phyloP scores from a whole-genome alignment of 768 basidiomycete genomes.

The Artomyces pyxidatus region DNA sequence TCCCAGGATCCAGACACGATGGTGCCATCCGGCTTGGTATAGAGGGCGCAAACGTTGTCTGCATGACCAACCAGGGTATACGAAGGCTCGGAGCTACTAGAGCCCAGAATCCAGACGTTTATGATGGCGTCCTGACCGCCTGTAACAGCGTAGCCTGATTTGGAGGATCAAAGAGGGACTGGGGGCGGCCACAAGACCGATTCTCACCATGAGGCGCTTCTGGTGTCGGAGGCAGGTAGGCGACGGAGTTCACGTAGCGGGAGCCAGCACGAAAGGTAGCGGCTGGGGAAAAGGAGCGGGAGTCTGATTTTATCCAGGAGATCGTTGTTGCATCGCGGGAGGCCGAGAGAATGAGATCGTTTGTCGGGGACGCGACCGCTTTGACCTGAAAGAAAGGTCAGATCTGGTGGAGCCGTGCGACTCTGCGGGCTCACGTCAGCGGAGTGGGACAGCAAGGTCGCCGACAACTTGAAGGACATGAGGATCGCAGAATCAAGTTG shows the following conservation, averaged over 20 bases:
- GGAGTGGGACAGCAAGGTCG: slow-evolving; percentile 60
- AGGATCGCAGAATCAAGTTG: slow-evolving; percentile 1
- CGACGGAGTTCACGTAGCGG: slow-evolving; percentile 74
- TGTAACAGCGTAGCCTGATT: slow-evolving; percentile 67
- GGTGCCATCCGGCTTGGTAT: slow-evolving; percentile 57
- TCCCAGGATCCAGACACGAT: slow-evolving; percentile 98
- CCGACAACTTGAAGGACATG: slow-evolving; percentile 76
- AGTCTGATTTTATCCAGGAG: slow-evolving; percentile 59
- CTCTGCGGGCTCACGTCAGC: slow-evolving; percentile 58
- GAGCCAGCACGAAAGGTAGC: slow-evolving; percentile 55
- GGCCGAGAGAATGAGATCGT: slow-evolving; percentile 77
- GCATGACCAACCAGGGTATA: slow-evolving; percentile 84
- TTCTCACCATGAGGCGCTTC: slow-evolving; percentile 62
- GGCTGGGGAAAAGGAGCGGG: slow-evolving; percentile 44
- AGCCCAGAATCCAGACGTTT: slow-evolving; percentile 68
- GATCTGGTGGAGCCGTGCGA: slow-evolving; percentile 10
- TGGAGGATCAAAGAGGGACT: slow-evolving; percentile 15
- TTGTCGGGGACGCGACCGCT: slow-evolving; percentile 65
- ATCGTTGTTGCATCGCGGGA: slow-evolving; percentile 91
- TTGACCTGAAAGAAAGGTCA: slow-evolving; percentile 58
- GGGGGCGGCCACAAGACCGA: not conserved
- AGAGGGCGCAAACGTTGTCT: slow-evolving; percentile 83
- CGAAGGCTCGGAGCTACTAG: slow-evolving; percentile 60
- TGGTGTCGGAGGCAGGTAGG: slow-evolving; percentile 52
- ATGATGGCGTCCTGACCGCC: slow-evolving; percentile 88